Evolutionary conservation across 148 eudicot genomes (phyloP).

Genomic region (Rhododendron ovatum): DNA sequence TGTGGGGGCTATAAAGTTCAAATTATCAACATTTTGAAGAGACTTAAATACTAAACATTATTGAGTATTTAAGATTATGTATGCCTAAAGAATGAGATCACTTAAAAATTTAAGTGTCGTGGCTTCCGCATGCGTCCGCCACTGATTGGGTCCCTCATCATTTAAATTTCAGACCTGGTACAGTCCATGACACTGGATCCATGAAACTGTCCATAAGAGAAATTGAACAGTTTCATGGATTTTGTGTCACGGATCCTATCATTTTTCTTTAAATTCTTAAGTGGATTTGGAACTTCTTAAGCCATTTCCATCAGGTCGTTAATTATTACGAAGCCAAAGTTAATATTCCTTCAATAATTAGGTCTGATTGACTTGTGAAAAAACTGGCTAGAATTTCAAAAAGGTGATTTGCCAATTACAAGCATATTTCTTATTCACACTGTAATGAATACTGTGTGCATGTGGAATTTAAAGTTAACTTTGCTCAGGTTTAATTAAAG

Average conservation of each 20-base stretch:
- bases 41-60: not conserved
- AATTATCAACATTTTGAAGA: not conserved
- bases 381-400: not conserved
- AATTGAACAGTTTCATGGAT: too few relatives aligned
- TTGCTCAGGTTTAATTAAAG: too few relatives aligned
- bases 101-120: too few relatives aligned
- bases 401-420: not conserved
- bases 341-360: not conserved
- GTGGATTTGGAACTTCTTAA: not conserved
- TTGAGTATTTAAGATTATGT: not conserved
- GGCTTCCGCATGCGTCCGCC: too few relatives aligned
- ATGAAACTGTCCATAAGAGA: too few relatives aligned
- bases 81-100: too few relatives aligned
- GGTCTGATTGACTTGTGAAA: not conserved
- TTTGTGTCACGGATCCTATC: too few relatives aligned
- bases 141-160: not conserved
- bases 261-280: not conserved
- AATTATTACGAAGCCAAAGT: not conserved
- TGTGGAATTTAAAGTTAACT: too few relatives aligned
- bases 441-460: too few relatives aligned
- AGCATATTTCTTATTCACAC: not conserved
- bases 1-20: not conserved
- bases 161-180: not conserved
- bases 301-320: not conserved
- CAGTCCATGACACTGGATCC: too few relatives aligned